phyloP scores from a whole-genome alignment of 352 stramenopile genomes.

The Phytophthora lateralis region DNA sequence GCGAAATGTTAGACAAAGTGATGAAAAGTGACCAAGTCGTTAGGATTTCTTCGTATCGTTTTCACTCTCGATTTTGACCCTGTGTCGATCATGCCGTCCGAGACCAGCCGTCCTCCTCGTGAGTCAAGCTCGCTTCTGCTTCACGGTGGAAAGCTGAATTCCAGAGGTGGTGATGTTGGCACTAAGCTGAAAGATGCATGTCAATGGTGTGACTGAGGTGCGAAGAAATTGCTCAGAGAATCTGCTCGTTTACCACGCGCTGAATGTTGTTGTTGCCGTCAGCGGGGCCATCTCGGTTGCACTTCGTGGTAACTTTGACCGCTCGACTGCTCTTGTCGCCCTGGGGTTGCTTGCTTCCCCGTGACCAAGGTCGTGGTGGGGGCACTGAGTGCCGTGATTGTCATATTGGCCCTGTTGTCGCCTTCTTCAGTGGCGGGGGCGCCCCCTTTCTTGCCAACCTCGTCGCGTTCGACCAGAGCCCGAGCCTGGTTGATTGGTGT shows the following conservation, averaged over 20 bases:
- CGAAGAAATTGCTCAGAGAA: neutral
- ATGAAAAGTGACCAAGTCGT: neutral
- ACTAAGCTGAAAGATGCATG: neutral
- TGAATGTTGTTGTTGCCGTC: constrained; percentile 1
- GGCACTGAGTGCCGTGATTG: neutral
- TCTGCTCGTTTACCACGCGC: neutral
- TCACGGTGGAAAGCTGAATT: neutral
- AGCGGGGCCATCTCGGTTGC: neutral
- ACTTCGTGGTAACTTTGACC: neutral
- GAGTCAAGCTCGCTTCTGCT: neutral
- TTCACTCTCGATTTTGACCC: no score
- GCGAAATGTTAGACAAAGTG: neutral
- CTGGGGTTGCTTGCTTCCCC: neutral
- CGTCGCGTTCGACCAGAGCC: neutral
- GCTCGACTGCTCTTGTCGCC: no score
- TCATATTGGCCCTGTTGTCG: neutral
- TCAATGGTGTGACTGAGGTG: neutral
- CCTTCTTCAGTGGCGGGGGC: neutral
- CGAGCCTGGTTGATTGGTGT: neutral
- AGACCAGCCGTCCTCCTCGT: neutral
- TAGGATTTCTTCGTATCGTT: no score
- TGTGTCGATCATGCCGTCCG: no score
- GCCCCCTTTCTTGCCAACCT: neutral
- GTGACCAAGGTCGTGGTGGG: constrained; percentile 1
- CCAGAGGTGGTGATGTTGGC: neutral